Evolutionary conservation across 2,329 filamentous ascomycete genomes (phyloP).

Genomic region (Fusarium bactridioides): DNA sequence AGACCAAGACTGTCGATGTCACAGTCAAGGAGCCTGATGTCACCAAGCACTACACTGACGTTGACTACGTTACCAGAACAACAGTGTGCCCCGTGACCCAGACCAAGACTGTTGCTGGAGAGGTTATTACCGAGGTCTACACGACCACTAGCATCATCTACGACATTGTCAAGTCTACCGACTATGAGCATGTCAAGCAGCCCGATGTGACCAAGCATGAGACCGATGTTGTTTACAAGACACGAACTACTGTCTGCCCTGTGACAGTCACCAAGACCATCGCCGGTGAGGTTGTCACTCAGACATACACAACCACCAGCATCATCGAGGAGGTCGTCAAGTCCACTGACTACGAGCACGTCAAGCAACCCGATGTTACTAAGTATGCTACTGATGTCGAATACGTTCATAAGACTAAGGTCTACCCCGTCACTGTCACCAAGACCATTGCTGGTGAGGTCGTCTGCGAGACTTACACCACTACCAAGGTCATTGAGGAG

Average conservation of each 20-base stretch:
- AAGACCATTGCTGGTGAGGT: conserved; percentile 48
- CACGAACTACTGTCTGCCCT: conserved; percentile 52
- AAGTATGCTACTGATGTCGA: conserved; percentile 46
- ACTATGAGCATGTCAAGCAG: conserved; percentile 47
- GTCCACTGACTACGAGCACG: conserved; percentile 46
- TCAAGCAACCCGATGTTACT: conserved; percentile 50
- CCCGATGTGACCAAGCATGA: conserved; percentile 49
- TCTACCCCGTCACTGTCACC: conserved; percentile 53
- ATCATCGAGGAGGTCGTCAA: conserved; percentile 44
- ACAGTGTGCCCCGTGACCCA: conserved; percentile 54
- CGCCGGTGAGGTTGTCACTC: conserved; percentile 53
- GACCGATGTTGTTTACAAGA: conserved; percentile 49
- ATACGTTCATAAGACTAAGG: conserved; percentile 53
- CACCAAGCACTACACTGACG: conserved; percentile 45
- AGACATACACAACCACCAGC: conserved; percentile 42
- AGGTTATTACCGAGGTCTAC: conserved; percentile 40
- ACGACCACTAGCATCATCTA: conserved; percentile 43
- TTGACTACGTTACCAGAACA: conserved; percentile 53
- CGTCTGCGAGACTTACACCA: conserved; percentile 48
- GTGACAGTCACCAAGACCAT: conserved; percentile 47
- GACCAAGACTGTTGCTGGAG: conserved; percentile 45
- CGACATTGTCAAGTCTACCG: conserved; percentile 37
- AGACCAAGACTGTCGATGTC: conserved; percentile 50
- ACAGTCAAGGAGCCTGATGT: conserved; percentile 46
- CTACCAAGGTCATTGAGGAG: conserved; percentile 40